Conservation (phyloP, 75 land plant species). For the Isoetes taiwanensis region DNA sequence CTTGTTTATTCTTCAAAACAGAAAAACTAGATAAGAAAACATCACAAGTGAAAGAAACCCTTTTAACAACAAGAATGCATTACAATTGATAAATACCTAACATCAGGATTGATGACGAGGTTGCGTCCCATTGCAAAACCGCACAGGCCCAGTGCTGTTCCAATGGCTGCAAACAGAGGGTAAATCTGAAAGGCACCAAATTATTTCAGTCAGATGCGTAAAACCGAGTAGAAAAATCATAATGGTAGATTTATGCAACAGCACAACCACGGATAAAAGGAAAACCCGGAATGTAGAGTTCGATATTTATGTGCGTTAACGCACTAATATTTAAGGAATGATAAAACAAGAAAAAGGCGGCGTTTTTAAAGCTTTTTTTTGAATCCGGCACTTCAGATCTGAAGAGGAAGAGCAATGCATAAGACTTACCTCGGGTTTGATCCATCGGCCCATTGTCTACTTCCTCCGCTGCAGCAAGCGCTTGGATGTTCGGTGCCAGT, state of each 20-base stretch:
- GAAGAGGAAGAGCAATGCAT: neutral
- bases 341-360: neutral
- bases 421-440: constrained; percentile 22
- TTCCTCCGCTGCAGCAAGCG: too few species aligned
- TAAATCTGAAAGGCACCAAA: constrained; percentile 36
- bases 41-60: neutral
- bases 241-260: neutral
- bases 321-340: neutral
- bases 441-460: constrained; percentile 12
- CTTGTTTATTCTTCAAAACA: constrained; percentile 44
- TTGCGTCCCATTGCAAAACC: constrained; percentile 51
- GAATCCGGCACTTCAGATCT: neutral
- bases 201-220: neutral
- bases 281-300: neutral
- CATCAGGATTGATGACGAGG: constrained; percentile 54
- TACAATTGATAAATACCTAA: too few species aligned
- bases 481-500: too few species aligned
- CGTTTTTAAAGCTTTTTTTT: too few species aligned
- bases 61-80: neutral
- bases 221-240: neutral
- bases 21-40: neutral
- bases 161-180: constrained; percentile 64
- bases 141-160: constrained; percentile 41
- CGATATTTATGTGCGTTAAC: neutral
- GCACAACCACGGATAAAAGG: neutral